Base-by-base conservation (phyloP, 352 stramenopile species). In the Phytopythium litorale region DNA sequence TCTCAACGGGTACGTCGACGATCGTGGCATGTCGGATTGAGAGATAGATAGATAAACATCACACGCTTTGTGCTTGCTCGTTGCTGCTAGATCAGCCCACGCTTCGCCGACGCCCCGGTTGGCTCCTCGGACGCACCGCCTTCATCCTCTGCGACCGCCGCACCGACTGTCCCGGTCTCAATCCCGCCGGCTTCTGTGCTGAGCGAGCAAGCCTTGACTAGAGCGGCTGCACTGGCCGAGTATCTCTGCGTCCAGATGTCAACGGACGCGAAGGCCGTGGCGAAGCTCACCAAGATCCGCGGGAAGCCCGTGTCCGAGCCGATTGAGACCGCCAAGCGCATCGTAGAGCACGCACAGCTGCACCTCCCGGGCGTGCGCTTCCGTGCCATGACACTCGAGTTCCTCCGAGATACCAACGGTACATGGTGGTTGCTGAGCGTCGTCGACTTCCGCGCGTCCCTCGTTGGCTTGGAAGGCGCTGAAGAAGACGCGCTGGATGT, bases 401-500 rank as follows among this genome's bases (percentile, higher is more conserved):
- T 92, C 49, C 83, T 92, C 57, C 89, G 89, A 35, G 81, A 90
- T 60, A 67, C 38, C 2, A 51, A 52, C 28, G 82, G 80, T 2
- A 62, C 62, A 1, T 94, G 86, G 86, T 94, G 80, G 83, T 76
- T 91, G 45, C 82, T 84, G 32, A 72, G 82, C 5, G 75, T 90
- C 3, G 68, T 87, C 8, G 62, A 77, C 16, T 92, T 91, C 25
- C 60, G 78, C 8, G 79, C 77, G 1, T 71, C 59, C 21, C 66
- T 25, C 23, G 38, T 66, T 7, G 65, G 67, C 13, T 55, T 63
- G n/a, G 33, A 55, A 8, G 54, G 54, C 7, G n/a, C 50, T 7
- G 54, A 50, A 7, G 33, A 57, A 15, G 35, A 30, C 4, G 25
- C 25, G 25, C 38, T 53, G 33, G 21, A 46, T 21, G 50, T 7